Evolutionary conservation across 371 early-diverging fungal genomes (phyloP).

Genomic region (Apophysomyces variabilis): DNA sequence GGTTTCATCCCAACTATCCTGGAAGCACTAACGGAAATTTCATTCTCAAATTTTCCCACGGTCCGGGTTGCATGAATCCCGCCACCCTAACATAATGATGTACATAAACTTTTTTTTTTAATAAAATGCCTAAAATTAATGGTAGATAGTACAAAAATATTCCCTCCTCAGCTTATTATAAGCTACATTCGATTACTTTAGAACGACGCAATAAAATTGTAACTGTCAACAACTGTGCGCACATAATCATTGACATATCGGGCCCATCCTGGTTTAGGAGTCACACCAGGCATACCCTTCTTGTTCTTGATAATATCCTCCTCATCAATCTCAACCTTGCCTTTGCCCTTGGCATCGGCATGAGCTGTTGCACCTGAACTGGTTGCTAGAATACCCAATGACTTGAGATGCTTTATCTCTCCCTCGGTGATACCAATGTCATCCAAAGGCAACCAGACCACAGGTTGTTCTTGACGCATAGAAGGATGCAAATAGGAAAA

Average conservation of each 20-base stretch:
- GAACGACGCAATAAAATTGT: constrained; percentile 17
- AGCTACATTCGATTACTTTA: not conserved
- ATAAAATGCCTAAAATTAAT: too few relatives aligned
- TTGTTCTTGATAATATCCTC: constrained; percentile 14
- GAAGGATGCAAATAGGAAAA: constrained; percentile 32
- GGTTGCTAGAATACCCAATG: constrained; percentile 17
- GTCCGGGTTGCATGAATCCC: too few relatives aligned
- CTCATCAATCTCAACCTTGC: constrained; percentile 24
- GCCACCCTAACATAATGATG: too few relatives aligned
- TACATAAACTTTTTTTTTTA: too few relatives aligned
- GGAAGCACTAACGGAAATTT: too few relatives aligned
- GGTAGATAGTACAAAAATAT: too few relatives aligned
- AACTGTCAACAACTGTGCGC: constrained; percentile 18
- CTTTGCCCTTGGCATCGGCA: constrained; percentile 21
- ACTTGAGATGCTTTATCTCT: constrained; percentile 19
- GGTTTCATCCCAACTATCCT: too few relatives aligned
- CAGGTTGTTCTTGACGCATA: constrained; percentile 19
- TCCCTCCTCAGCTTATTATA: not conserved
- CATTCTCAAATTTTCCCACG: too few relatives aligned
- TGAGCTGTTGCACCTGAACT: constrained; percentile 13
- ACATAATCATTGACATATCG: constrained; percentile 16
- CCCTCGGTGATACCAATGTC: constrained; percentile 27
- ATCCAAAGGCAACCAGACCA: constrained; percentile 33
- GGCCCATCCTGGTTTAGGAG: constrained; percentile 5
- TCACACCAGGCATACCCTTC: constrained; percentile 24